Evolutionary conservation across 208 protist species (phyloP).

Genomic region (Acanthamoeba lugdunensis): DNA sequence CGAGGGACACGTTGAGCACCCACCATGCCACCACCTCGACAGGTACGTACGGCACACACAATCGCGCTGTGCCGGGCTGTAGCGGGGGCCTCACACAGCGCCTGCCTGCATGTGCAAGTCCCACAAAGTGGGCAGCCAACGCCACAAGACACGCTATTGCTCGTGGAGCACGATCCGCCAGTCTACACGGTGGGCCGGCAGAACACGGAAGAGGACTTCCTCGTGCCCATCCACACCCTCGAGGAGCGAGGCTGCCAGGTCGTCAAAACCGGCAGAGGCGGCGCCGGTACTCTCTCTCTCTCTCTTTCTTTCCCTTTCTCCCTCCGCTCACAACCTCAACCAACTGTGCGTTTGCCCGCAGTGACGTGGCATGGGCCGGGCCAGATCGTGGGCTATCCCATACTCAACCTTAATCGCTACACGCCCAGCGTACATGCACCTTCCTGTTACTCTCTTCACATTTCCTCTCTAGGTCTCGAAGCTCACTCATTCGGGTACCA

Average conservation of each 20-base stretch:
- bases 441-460: neutral
- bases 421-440: neutral
- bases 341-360: neutral
- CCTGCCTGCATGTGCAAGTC: neutral
- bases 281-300: neutral
- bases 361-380: slow-evolving; percentile 58
- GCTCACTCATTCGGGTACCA: neutral
- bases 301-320: neutral
- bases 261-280: neutral
- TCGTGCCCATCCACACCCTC: neutral
- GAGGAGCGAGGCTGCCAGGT: neutral
- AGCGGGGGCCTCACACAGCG: no score
- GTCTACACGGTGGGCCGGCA: slow-evolving; percentile 34
- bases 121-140: no score
- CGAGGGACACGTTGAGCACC: no score
- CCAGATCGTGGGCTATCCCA: slow-evolving; percentile 60
- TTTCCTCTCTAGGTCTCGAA: neutral
- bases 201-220: slow-evolving; percentile 57
- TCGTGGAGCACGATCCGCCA: slow-evolving; percentile 43
- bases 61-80: no score
- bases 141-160: neutral
- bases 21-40: neutral
- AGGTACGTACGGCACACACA: neutral
- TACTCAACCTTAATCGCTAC: slow-evolving; percentile 29
- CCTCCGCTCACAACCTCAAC: neutral